These are phyloP conservation scores for Bonia amplexicaulis DNA, from an alignment of 176 grass and related monocot species.

Conservation along the genomic window DNA sequence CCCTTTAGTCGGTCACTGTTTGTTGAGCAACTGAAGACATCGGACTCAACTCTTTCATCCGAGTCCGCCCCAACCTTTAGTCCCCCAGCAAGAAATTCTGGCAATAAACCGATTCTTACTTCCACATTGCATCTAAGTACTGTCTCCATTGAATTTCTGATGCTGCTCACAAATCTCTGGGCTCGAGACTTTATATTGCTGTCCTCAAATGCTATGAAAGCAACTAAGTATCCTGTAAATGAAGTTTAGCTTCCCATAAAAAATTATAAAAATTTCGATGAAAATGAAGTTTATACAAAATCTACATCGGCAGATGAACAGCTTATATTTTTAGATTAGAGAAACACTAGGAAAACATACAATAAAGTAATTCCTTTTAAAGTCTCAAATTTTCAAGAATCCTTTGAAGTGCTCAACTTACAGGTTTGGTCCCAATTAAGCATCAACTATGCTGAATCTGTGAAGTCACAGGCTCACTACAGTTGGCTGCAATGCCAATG, in stretches of 20 bases:
- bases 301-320: neutral
- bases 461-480: neutral
- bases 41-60: constrained; percentile 38
- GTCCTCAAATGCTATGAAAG: constrained; percentile 76
- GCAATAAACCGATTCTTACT: constrained; percentile 55
- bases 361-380: neutral
- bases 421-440: constrained; percentile 25
- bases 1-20: constrained; percentile 39
- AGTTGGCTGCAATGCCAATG: neutral
- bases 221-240: constrained; percentile 62
- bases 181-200: constrained; percentile 67
- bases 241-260: neutral
- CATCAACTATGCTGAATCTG: constrained; percentile 7
- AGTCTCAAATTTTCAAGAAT: neutral
- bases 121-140: constrained; percentile 71
- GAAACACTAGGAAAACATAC: neutral
- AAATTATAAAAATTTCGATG: neutral
- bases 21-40: constrained; percentile 48
- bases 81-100: constrained; percentile 36
- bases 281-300: constrained; percentile 15
- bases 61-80: neutral
- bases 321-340: neutral
- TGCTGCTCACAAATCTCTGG: constrained; percentile 87
- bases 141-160: constrained; percentile 89
- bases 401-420: constrained; percentile 16